Percentiles rank a stretch among this genome's conserved stretches.
phyloP scores from a whole-genome alignment of 2,329 filamentous ascomycete genomes.

The Geosmithia putterillii region DNA sequence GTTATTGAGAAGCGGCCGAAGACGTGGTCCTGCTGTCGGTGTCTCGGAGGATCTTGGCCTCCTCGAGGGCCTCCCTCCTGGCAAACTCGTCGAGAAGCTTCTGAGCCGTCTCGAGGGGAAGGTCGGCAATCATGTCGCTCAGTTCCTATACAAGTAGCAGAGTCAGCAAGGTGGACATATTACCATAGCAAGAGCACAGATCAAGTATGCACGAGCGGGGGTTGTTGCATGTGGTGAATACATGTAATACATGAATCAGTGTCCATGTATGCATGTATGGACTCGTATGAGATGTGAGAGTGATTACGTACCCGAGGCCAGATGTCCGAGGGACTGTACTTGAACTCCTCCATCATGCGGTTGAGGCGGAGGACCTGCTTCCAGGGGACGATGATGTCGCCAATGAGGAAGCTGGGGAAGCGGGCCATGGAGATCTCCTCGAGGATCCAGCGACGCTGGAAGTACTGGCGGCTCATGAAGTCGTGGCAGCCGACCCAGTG shows the following conservation, averaged over 20 bases:
- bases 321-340: conserved; percentile 9
- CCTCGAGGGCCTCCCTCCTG: conserved; percentile 6
- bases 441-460: conserved; percentile 15
- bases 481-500: conserved; percentile 10
- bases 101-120: conserved; percentile 10
- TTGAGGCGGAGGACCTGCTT: conserved; percentile 15
- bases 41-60: conserved; percentile 7
- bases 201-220: too few relatives aligned
- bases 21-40: too few relatives aligned
- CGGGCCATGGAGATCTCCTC: conserved; percentile 14
- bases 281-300: not conserved
- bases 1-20: too few relatives aligned
- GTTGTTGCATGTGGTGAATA: too few relatives aligned
- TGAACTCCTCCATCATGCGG: conserved; percentile 13
- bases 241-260: not conserved
- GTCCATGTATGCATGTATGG: not conserved
- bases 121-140: conserved; percentile 7
- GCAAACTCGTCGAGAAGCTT: conserved; percentile 10
- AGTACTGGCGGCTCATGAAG: conserved; percentile 12
- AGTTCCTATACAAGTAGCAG: conserved; percentile 5
- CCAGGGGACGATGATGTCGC: conserved; percentile 15
- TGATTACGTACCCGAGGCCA: conserved; percentile 6
- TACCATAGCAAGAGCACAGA: too few relatives aligned
- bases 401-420: conserved; percentile 10
- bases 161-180: too few relatives aligned